Evolutionary conservation across 352 stramenopile genomes (phyloP).

Genomic region (Phytophthora pisi): DNA sequence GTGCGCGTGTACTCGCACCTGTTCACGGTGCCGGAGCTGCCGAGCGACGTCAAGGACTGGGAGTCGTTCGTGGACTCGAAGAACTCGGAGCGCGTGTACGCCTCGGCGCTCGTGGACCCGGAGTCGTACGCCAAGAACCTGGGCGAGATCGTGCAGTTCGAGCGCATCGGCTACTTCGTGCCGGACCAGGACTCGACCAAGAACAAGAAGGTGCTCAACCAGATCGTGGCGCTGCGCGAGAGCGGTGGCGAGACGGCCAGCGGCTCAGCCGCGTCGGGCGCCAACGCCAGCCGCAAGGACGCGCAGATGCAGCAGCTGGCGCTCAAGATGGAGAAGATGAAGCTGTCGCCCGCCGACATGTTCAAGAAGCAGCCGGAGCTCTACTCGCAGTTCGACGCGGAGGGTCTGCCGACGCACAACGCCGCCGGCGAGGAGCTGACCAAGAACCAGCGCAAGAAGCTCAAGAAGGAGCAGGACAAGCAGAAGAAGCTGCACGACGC

Average conservation of each 20-base stretch:
- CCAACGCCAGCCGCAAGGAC: conserved; percentile 79
- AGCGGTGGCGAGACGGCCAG: conserved; percentile 45
- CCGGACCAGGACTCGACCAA: conserved; percentile 94
- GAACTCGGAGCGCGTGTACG: conserved; percentile 84
- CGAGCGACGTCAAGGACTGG: conserved; percentile 71
- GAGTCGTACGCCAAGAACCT: conserved; percentile 64
- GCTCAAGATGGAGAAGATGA: conserved; percentile 94
- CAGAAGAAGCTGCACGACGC: conserved; percentile 85
- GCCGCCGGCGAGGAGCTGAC: conserved; percentile 61
- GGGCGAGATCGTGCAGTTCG: conserved; percentile 94
- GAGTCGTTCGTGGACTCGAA: conserved; percentile 85
- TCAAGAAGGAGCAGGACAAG: conserved; percentile 91
- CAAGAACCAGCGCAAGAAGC: conserved; percentile 87
- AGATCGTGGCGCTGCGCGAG: conserved; percentile 96
- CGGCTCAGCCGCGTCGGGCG: conserved; percentile 19
- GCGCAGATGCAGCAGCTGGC: conserved; percentile 84
- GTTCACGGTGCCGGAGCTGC: conserved; percentile 93
- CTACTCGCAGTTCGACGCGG: conserved; percentile 74
- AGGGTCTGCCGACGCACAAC: conserved; percentile 82
- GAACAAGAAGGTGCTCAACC: conserved; percentile 95
- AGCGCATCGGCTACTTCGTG: conserved; percentile 98
- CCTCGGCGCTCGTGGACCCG: conserved; percentile 90
- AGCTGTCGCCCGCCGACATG: conserved; percentile 84
- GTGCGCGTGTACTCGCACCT: conserved; percentile 97
- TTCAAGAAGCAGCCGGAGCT: conserved; percentile 73